A percentile compares a stretch with the other conserved stretches of the same genome.
phyloP scores from a whole-genome alignment of 2,329 filamentous ascomycete species.

The Microsporum audouinii region DNA sequence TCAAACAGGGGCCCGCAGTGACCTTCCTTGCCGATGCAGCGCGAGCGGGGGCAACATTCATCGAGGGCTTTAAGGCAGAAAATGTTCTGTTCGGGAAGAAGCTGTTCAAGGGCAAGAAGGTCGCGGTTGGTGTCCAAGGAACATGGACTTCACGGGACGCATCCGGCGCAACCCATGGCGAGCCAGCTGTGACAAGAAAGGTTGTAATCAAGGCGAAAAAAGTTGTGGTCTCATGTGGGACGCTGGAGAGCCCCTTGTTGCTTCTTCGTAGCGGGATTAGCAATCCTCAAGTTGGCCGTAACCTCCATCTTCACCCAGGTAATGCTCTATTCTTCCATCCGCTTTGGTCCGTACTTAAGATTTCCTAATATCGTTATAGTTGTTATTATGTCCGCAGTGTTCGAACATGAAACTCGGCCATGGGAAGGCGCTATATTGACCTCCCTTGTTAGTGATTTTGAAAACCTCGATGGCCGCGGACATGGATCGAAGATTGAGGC shows the following conservation, averaged over 20 bases:
- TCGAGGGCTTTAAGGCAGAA: slow-evolving; percentile 69
- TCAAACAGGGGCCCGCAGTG: slow-evolving; percentile 68
- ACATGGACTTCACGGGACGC: slow-evolving; percentile 62
- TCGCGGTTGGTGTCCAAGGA: slow-evolving; percentile 60
- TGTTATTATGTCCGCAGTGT: slow-evolving; percentile 46
- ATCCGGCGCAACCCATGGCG: slow-evolving; percentile 46
- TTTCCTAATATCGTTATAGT: slow-evolving; percentile 13
- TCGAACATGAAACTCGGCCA: slow-evolving; percentile 56
- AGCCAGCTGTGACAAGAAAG: slow-evolving; percentile 43
- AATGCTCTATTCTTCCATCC: slow-evolving; percentile 16
- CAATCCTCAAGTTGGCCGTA: slow-evolving; percentile 70
- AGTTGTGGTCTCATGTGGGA: slow-evolving; percentile 67
- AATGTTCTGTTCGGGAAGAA: slow-evolving; percentile 55
- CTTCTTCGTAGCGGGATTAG: slow-evolving; percentile 66
- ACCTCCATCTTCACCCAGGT: slow-evolving; percentile 73
- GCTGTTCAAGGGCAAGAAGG: slow-evolving; percentile 37
- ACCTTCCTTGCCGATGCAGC: slow-evolving; percentile 72
- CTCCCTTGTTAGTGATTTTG: slow-evolving; percentile 61
- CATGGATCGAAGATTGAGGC: slow-evolving; percentile 77
- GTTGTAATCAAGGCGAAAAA: slow-evolving; percentile 67
- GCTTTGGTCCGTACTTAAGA: no score
- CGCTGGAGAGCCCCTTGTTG: slow-evolving; percentile 64
- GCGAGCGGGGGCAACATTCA: slow-evolving; percentile 62
- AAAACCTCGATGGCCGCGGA: slow-evolving; percentile 67
- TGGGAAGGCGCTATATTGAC: slow-evolving; percentile 76